These are phyloP conservation scores for Phytophthora agathidicida DNA, from an alignment of 352 stramenopile genomes.

Conservation along the genomic window DNA sequence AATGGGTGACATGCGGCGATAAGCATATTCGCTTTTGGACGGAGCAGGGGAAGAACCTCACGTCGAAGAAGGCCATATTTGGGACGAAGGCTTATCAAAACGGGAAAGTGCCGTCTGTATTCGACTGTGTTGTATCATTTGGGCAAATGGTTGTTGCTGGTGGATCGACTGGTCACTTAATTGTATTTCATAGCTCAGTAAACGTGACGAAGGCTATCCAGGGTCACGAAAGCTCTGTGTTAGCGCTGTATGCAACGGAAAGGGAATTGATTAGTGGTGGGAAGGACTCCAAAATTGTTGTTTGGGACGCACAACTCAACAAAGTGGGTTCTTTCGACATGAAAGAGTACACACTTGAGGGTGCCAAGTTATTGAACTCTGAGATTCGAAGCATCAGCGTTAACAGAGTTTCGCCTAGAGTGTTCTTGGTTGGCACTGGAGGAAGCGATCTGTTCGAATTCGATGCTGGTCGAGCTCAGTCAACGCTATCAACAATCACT, in stretches of 20 bases:
- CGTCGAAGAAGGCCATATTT: constrained; percentile 77
- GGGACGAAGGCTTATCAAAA: constrained; percentile 60
- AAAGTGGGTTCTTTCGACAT: constrained; percentile 58
- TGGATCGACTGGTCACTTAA: constrained; percentile 76
- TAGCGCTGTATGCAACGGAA: constrained; percentile 53
- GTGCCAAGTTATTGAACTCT: constrained; percentile 28
- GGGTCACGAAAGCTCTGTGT: constrained; percentile 49
- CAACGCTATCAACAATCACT: constrained; percentile 33
- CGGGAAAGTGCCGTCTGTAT: constrained; percentile 49
- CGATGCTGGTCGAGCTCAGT: constrained; percentile 42
- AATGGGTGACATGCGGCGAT: constrained; percentile 77
- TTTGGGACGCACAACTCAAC: constrained; percentile 75
- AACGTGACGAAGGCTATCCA: constrained; percentile 56
- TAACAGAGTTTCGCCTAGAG: constrained; percentile 29
- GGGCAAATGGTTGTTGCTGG: constrained; percentile 50
- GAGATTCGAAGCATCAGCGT: constrained; percentile 61
- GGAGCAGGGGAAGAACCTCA: constrained; percentile 72
- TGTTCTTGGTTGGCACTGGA: constrained; percentile 82
- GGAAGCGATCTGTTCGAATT: constrained; percentile 91
- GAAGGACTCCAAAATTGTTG: constrained; percentile 86
- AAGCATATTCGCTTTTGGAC: constrained; percentile 82
- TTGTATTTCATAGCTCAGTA: constrained; percentile 71
- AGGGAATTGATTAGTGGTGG: constrained; percentile 82
- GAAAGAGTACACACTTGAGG: constrained; percentile 34
- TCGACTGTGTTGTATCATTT: constrained; percentile 64